phyloP scores from a whole-genome alignment of 1,139 yeast genomes.

The Geotrichum europaeum region DNA sequence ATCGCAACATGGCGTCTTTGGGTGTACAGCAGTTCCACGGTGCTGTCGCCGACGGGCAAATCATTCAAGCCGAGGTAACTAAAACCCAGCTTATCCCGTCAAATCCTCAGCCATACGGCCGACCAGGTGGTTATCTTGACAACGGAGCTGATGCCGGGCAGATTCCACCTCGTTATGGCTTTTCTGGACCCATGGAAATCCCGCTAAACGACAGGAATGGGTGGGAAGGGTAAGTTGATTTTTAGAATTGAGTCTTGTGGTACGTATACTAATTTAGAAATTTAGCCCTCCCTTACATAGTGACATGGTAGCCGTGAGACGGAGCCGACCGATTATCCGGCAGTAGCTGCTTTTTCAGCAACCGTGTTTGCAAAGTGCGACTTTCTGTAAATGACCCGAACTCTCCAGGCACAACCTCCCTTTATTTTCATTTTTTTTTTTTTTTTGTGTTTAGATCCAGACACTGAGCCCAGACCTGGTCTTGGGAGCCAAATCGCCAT shows the following conservation, averaged over 20 bases:
- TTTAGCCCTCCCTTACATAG: slow-evolving; percentile 4
- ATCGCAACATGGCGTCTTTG: slow-evolving; percentile 21
- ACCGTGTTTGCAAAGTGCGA: neutral
- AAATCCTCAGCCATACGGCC: neutral
- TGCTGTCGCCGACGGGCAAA: slow-evolving; percentile 29
- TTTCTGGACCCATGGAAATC: neutral
- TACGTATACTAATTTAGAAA: neutral
- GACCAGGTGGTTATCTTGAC: neutral
- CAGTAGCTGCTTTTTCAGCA: neutral
- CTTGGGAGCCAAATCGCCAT: neutral
- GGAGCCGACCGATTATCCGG: slow-evolving; percentile 12
- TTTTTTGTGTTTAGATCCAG: neutral
- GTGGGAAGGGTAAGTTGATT: slow-evolving; percentile 8
- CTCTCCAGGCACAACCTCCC: neutral
- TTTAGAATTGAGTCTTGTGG: neutral
- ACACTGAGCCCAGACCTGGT: neutral
- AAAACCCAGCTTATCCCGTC: slow-evolving; percentile 24
- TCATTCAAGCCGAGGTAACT: slow-evolving; percentile 23
- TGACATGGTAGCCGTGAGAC: slow-evolving; percentile 5
- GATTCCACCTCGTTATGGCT: neutral
- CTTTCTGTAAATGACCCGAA: neutral
- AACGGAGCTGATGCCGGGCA: neutral
- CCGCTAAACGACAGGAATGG: neutral
- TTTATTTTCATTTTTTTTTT: neutral
- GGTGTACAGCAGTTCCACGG: slow-evolving; percentile 27